Percentiles rank a stretch among this genome's conserved stretches.
phyloP scores from a whole-genome alignment of 257 asterid genomes.

The Linderniella brevidens region DNA sequence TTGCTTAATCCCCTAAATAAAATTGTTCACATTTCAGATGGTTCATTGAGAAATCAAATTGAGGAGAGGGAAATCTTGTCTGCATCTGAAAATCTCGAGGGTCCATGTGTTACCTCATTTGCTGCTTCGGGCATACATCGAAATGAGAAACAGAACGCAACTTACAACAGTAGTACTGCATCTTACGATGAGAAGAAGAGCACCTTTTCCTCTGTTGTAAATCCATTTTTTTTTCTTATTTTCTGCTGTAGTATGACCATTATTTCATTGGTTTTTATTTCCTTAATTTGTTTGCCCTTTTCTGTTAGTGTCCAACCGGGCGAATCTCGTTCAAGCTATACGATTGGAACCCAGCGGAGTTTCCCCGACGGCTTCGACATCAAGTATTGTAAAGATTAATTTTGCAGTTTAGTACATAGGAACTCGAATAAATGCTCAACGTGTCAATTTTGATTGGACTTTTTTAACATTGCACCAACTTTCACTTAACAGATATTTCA shows the following conservation, averaged over 20 bases:
- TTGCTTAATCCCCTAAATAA: constrained; percentile 8
- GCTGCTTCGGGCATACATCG: constrained; percentile 7
- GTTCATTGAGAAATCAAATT: constrained; percentile 20
- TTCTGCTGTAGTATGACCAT: neutral
- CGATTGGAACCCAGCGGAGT: constrained; percentile 84
- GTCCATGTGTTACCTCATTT: constrained; percentile 17
- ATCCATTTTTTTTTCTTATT: too few species aligned
- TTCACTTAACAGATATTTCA: constrained; percentile 35
- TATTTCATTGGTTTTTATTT: constrained; percentile 6
- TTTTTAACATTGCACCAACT: constrained; percentile 7
- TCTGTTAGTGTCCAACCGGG: constrained; percentile 48
- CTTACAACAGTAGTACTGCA: constrained; percentile 20
- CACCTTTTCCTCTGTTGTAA: constrained; percentile 41
- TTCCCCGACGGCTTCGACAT: constrained; percentile 67
- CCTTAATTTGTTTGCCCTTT: neutral
- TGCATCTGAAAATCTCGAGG: constrained; percentile 45
- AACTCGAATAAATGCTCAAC: constrained; percentile 9
- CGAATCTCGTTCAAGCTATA: constrained; percentile 80
- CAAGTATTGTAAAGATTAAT: constrained; percentile 51
- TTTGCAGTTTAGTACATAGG: constrained; percentile 38
- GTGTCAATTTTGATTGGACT: constrained; percentile 10
- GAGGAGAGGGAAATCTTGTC: constrained; percentile 25
- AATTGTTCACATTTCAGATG: constrained; percentile 19
- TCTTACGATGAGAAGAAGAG: constrained; percentile 36
- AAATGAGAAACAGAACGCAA: constrained; percentile 22